Conservation (phyloP, 805 yeast species). For the Ogataea saltuana region DNA sequence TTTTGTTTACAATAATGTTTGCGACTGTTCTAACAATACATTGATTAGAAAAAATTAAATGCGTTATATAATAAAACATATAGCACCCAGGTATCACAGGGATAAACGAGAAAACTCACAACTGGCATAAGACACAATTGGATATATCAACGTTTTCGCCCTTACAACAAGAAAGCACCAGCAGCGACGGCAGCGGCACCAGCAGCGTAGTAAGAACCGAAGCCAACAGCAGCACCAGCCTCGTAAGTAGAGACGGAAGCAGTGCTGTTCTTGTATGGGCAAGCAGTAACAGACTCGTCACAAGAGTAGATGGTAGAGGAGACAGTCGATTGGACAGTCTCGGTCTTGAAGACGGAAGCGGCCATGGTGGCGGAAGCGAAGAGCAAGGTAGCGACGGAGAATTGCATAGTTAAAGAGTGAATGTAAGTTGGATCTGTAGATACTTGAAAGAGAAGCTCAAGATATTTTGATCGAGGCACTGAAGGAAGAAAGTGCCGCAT, state of each 20-base stretch:
- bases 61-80: slow-evolving; percentile 13
- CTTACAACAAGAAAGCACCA: slow-evolving; percentile 38
- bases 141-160: slow-evolving; percentile 5
- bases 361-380: slow-evolving; percentile 41
- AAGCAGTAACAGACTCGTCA: slow-evolving; percentile 40
- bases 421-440: slow-evolving; percentile 29
- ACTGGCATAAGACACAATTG: slow-evolving; percentile 4
- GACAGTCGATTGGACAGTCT: slow-evolving; percentile 38
- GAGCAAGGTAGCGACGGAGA: slow-evolving; percentile 42
- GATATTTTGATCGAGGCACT: slow-evolving; percentile 2
- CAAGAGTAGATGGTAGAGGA: slow-evolving; percentile 43
- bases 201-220: slow-evolving; percentile 33
- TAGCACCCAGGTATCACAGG: slow-evolving; percentile 13
- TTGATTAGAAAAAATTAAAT: slow-evolving; percentile 12
- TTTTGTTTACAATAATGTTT: background rate
- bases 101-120: slow-evolving; percentile 6
- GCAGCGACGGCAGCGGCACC: slow-evolving; percentile 39
- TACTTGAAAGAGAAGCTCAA: background rate
- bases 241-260: slow-evolving; percentile 34
- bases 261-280: slow-evolving; percentile 39
- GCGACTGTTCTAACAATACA: slow-evolving; percentile 8
- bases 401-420: slow-evolving; percentile 43
- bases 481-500: slow-evolving; percentile 3
- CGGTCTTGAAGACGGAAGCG: slow-evolving; percentile 34
- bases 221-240: slow-evolving; percentile 37